A percentile compares a stretch with the other conserved stretches of the same genome.
These are phyloP conservation scores for Saccharomycopsis hybrid DNA, from an alignment of 1,139 yeast species.

Conservation along the genomic window DNA sequence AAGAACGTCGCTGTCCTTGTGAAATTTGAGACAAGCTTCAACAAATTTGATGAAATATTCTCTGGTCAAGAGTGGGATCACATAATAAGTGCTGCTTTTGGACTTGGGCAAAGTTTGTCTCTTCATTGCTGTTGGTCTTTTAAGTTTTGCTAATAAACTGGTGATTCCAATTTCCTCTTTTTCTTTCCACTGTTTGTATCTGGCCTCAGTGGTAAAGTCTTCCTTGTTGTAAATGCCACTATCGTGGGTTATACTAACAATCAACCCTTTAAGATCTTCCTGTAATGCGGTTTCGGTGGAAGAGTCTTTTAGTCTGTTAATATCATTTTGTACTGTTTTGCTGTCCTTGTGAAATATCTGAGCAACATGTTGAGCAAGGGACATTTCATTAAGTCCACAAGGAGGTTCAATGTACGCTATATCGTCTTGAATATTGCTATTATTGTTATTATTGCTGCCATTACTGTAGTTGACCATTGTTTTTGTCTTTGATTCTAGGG, in stretches of 20 bases:
- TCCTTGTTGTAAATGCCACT: constrained; percentile 36
- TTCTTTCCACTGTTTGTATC: constrained; percentile 49
- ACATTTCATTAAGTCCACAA: constrained; percentile 45
- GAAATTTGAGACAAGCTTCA: constrained; percentile 30
- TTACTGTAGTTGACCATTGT: constrained; percentile 26
- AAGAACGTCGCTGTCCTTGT: constrained; percentile 25
- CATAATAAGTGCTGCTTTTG: constrained; percentile 34
- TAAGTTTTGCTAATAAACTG: constrained; percentile 35
- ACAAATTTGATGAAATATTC: constrained; percentile 30
- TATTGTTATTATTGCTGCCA: constrained; percentile 15
- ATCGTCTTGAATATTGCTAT: constrained; percentile 12
- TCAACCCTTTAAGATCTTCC: constrained; percentile 39
- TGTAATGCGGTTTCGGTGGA: constrained; percentile 40
- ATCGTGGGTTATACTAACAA: constrained; percentile 37
- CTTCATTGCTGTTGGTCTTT: constrained; percentile 30
- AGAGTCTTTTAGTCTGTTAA: constrained; percentile 36
- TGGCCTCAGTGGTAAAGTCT: constrained; percentile 37
- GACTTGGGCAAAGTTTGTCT: constrained; percentile 30
- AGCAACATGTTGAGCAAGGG: constrained; percentile 36
- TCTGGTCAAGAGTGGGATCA: constrained; percentile 40
- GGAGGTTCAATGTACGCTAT: constrained; percentile 38
- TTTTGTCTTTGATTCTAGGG: constrained; percentile 27
- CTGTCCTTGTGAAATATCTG: constrained; percentile 38
- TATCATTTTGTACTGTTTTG: constrained; percentile 43
- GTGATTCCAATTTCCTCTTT: constrained; percentile 38